These are phyloP conservation scores for Chaetomium cochliodes DNA, from an alignment of 495 filamentous ascomycete genomes.

Conservation along the genomic window DNA sequence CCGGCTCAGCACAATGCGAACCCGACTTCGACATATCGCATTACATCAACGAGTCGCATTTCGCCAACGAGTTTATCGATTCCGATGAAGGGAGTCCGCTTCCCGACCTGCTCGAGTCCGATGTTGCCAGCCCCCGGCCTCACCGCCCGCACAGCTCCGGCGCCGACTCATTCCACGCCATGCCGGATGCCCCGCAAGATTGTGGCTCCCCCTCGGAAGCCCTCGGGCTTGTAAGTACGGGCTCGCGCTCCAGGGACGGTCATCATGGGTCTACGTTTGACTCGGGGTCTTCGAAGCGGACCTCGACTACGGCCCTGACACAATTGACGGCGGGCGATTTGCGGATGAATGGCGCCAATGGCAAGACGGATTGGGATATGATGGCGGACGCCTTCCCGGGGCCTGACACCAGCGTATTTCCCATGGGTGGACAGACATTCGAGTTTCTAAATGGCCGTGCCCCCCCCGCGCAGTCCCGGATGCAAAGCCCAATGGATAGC, in stretches of 20 bases:
- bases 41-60: constrained; percentile 11
- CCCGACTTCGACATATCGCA: constrained; percentile 16
- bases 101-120: constrained; percentile 9
- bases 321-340: constrained; percentile 23
- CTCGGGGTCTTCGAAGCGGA: constrained; percentile 26
- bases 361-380: constrained; percentile 20
- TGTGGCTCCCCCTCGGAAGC: constrained; percentile 30
- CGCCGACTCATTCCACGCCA: constrained; percentile 16
- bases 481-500: constrained; percentile 20
- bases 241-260: constrained; percentile 20
- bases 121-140: constrained; percentile 7
- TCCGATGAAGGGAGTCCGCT: constrained; percentile 38
- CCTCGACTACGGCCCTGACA: constrained; percentile 20
- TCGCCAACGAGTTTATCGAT: constrained; percentile 41
- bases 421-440: constrained; percentile 9
- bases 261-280: constrained; percentile 47
- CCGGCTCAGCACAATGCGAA: constrained; percentile 38
- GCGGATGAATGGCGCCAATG: constrained; percentile 16
- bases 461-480: not conserved
- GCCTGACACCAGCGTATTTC: not conserved
- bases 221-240: constrained; percentile 17
- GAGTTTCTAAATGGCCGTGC: constrained; percentile 1
- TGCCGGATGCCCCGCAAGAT: constrained; percentile 18
- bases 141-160: constrained; percentile 19
- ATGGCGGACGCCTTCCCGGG: not conserved